Conservation (phyloP, 2,329 filamentous ascomycete genomes). For the Blastomyces silverae region DNA sequence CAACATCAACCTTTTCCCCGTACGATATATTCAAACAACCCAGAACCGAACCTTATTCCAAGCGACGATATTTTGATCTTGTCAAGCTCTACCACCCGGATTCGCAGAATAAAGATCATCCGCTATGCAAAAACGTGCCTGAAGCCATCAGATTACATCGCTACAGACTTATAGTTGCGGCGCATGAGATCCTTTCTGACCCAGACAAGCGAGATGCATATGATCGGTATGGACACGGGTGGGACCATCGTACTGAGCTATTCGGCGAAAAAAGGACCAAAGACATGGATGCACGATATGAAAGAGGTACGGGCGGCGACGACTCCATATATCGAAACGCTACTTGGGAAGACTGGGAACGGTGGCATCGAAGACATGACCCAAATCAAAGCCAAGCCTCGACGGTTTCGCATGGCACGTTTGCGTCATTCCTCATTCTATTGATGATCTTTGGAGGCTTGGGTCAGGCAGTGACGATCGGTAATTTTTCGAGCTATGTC, state of each 20-base stretch:
- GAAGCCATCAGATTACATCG: constrained; percentile 67
- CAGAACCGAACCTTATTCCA: constrained; percentile 64
- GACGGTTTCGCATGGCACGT: constrained; percentile 66
- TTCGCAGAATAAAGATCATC: constrained; percentile 45
- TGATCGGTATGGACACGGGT: constrained; percentile 74
- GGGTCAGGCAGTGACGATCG: constrained; percentile 64
- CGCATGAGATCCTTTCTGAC: constrained; percentile 81
- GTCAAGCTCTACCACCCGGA: constrained; percentile 97
- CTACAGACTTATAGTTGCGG: constrained; percentile 80
- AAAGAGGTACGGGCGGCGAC: constrained; percentile 34
- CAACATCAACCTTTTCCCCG: constrained; percentile 54
- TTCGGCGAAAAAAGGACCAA: constrained; percentile 24
- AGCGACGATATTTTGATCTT: constrained; percentile 77
- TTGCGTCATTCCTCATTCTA: constrained; percentile 64
- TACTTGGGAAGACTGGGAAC: constrained; percentile 98
- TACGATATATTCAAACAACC: constrained; percentile 75
- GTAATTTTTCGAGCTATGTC: constrained; percentile 54
- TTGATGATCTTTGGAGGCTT: constrained; percentile 64
- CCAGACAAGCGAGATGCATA: constrained; percentile 71
- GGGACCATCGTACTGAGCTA: constrained; percentile 47
- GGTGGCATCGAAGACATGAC: constrained; percentile 57
- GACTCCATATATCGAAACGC: constrained; percentile 62
- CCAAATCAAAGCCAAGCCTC: constrained; percentile 16
- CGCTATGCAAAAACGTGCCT: constrained; percentile 45
- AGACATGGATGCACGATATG: constrained; percentile 26